A percentile compares a stretch with the other conserved stretches of the same genome.
Conservation (phyloP, 75 land plant genomes). For the Chamaecyparis obtusa region DNA sequence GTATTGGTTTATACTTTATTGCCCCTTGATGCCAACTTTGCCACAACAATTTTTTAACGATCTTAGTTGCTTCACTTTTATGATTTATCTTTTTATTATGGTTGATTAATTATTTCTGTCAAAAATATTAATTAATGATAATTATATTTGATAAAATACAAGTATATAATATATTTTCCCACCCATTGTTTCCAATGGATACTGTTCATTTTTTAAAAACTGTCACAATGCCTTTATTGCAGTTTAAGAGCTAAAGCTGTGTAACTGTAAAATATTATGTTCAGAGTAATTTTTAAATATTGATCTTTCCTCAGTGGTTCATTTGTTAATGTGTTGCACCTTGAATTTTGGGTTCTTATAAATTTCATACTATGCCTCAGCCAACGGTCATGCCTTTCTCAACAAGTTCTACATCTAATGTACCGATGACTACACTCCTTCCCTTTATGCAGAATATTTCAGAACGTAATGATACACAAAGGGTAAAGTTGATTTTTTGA, state of each 20-base stretch:
- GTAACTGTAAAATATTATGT: not conserved
- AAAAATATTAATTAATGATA: not conserved
- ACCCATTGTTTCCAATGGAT: not conserved
- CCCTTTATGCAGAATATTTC: not conserved
- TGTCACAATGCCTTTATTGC: not conserved
- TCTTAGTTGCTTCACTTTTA: not conserved
- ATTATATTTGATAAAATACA: not conserved
- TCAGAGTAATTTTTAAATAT: not conserved
- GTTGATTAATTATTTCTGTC: not conserved
- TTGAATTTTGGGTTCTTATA: constrained; percentile 7
- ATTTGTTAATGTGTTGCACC: not conserved
- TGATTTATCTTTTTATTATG: not conserved
- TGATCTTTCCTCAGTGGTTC: not conserved
- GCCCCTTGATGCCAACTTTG: not conserved
- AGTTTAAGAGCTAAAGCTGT: not conserved
- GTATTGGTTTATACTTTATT: not conserved
- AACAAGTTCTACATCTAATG: not conserved
- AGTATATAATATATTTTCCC: not conserved
- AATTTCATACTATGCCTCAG: constrained; percentile 1
- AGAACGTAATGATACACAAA: not conserved
- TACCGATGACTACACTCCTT: not conserved
- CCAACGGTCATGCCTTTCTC: not conserved
- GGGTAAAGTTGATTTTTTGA: constrained; percentile 7
- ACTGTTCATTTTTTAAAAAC: not conserved
- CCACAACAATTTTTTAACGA: not conserved